A percentile compares a stretch with the other conserved stretches of the same genome.
Conservation (phyloP, 2,329 filamentous ascomycete species). For the Colletotrichum sp. region DNA sequence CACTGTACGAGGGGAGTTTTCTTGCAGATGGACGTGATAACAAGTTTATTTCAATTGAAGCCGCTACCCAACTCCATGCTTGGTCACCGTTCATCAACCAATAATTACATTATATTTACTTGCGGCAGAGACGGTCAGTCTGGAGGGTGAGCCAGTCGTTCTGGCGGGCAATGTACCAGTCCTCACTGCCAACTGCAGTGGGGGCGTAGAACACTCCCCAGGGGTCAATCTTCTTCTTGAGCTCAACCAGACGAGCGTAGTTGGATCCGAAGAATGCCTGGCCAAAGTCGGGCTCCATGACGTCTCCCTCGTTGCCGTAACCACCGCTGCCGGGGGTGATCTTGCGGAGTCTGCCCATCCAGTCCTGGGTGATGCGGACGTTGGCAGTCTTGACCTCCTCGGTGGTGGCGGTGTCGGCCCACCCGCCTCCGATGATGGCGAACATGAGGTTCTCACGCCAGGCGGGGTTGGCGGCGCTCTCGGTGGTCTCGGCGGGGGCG, state of each 20-base stretch:
- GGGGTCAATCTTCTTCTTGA: conserved; percentile 37
- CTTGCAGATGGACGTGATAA: not conserved
- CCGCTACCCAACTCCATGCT: not conserved
- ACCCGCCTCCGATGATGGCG: conserved; percentile 29
- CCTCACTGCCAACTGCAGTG: conserved; percentile 33
- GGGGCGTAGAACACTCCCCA: conserved; percentile 31
- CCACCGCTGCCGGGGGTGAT: conserved; percentile 28
- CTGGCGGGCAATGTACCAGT: conserved; percentile 24
- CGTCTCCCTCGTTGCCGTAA: conserved; percentile 36
- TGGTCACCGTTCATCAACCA: not conserved
- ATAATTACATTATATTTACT: not conserved
- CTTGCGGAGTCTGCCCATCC: conserved; percentile 33
- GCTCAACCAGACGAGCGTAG: conserved; percentile 28
- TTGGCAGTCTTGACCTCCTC: conserved; percentile 25
- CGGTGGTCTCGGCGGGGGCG: conserved; percentile 24
- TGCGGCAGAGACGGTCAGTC: conserved; percentile 10
- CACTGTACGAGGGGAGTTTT: not conserved
- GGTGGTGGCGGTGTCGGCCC: not conserved
- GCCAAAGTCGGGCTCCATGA: conserved; percentile 34
- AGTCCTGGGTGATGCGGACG: conserved; percentile 32
- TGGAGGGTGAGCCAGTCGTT: conserved; percentile 21
- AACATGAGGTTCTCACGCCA: conserved; percentile 48
- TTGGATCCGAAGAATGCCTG: conserved; percentile 34
- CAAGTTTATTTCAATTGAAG: not conserved
- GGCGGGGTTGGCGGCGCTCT: conserved; percentile 47